Percentiles rank a stretch among this genome's conserved stretches.
phyloP scores from a whole-genome alignment of 208 protist species.

The Acanthamoeba castellanii region DNA sequence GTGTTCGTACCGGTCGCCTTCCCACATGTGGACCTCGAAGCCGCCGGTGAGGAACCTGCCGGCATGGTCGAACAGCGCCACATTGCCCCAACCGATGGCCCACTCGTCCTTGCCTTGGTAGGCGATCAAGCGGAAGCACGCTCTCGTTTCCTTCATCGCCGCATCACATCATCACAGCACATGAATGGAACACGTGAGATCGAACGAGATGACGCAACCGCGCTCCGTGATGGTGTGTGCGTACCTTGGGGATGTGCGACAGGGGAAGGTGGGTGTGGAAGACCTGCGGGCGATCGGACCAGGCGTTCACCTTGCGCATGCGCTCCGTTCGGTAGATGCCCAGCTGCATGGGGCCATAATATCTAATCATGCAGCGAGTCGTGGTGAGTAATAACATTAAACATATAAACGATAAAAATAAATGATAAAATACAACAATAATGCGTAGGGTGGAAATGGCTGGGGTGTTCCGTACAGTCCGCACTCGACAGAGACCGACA shows the following conservation, averaged over 20 bases:
- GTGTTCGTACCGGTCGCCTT: neutral
- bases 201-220: too few relatives aligned
- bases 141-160: neutral
- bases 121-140: constrained; percentile 11
- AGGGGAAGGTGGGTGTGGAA: neutral
- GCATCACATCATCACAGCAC: neutral
- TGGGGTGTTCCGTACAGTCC: neutral
- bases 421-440: too few relatives aligned
- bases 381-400: too few relatives aligned
- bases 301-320: neutral
- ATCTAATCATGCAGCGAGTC: neutral
- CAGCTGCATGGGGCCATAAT: constrained; percentile 14
- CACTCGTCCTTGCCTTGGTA: constrained; percentile 36
- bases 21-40: neutral
- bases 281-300: neutral
- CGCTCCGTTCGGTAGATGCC: constrained; percentile 19
- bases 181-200: too few relatives aligned
- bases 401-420: too few relatives aligned
- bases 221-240: too few relatives aligned
- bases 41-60: neutral
- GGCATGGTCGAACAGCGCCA: neutral
- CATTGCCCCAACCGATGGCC: neutral
- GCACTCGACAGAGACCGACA: constrained; percentile 10
- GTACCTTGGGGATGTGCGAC: neutral
- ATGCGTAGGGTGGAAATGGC: neutral